These are phyloP conservation scores for Oenanthe javanica DNA, from an alignment of 140 eudicot species.

Conservation along the genomic window DNA sequence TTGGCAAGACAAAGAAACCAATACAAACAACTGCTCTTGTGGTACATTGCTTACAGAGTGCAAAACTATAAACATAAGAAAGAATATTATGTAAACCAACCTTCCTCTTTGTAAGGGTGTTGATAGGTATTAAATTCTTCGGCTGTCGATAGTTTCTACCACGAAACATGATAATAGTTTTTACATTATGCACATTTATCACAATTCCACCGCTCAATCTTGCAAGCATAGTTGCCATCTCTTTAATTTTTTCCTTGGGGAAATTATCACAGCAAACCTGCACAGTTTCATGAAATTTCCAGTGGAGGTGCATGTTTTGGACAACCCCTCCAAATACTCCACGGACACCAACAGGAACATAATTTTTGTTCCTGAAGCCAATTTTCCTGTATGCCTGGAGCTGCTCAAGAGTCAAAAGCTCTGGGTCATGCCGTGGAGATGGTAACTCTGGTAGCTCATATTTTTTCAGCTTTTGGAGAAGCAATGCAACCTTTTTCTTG, in stretches of 20 bases:
- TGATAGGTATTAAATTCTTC: constrained; percentile 86
- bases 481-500: constrained; percentile 96
- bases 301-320: constrained; percentile 96
- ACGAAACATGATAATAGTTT: constrained; percentile 93
- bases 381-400: constrained; percentile 83
- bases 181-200: constrained; percentile 83
- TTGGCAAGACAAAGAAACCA: neutral
- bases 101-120: constrained; percentile 96
- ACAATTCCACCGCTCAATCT: constrained; percentile 96
- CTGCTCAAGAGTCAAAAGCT: constrained; percentile 84
- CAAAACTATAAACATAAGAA: neutral
- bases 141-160: constrained; percentile 98
- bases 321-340: constrained; percentile 99
- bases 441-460: constrained; percentile 96
- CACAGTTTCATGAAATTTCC: constrained; percentile 98
- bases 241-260: constrained; percentile 95
- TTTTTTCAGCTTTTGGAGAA: constrained; percentile 92
- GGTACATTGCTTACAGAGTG: neutral
- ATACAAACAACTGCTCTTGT: neutral
- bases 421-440: constrained; percentile 86
- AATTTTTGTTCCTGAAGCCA: constrained; percentile 83
- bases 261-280: constrained; percentile 98
- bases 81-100: constrained; percentile 27
- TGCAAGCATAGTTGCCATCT: constrained; percentile 93
- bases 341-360: constrained; percentile 95